Conservation (phyloP, 2,329 filamentous ascomycete species). For the Xylariaceae sp. region DNA sequence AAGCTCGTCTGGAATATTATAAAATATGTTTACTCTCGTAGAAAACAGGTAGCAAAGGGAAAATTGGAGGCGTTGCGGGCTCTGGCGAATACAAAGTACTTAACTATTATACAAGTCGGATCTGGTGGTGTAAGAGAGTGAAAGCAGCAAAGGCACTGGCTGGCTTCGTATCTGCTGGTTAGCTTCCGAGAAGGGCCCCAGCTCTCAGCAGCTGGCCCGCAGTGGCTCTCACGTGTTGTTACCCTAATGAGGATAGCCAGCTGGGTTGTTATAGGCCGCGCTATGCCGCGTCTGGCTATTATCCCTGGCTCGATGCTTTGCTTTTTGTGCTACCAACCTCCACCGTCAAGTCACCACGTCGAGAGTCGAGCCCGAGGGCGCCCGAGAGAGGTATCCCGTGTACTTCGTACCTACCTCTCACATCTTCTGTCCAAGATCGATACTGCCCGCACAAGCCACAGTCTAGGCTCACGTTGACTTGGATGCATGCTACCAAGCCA, state of each 20-base stretch:
- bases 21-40: not conserved
- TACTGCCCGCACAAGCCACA: not conserved
- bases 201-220: too few species aligned
- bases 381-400: not conserved
- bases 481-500: too few species aligned
- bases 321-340: not conserved
- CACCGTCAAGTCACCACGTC: not conserved
- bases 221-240: constrained; percentile 4
- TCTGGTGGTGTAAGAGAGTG: not conserved
- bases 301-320: not conserved
- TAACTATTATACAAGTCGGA: not conserved
- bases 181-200: not conserved
- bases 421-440: too few species aligned
- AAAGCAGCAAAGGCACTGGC: not conserved
- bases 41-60: constrained; percentile 2
- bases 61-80: constrained; percentile 6
- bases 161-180: not conserved
- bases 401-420: too few species aligned
- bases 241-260: not conserved
- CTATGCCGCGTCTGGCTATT: constrained; percentile 5
- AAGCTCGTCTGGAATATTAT: not conserved
- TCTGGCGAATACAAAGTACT: not conserved
- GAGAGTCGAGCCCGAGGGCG: not conserved
- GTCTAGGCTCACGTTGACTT: not conserved
- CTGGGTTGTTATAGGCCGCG: not conserved